Percentiles rank a stretch among this genome's conserved stretches.
Evolutionary conservation across 1,284 basidiomycete species (phyloP).

Genomic region (Cutaneotrichosporon sp.): DNA sequence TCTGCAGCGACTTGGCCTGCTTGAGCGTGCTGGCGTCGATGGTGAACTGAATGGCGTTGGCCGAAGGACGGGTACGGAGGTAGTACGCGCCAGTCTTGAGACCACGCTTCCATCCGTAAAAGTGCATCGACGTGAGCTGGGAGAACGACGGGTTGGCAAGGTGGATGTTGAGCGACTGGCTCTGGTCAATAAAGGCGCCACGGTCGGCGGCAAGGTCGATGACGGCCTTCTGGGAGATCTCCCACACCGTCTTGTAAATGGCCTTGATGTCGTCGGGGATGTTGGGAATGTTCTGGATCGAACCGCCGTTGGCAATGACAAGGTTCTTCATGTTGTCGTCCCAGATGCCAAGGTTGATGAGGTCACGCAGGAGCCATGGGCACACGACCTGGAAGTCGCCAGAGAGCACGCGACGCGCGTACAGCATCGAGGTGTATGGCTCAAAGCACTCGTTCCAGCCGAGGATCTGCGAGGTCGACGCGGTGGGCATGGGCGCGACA

Average conservation of each 20-base stretch:
- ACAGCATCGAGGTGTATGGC: conserved; percentile 75
- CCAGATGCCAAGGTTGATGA: conserved; percentile 94
- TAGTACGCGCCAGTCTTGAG: conserved; percentile 97
- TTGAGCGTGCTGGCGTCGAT: conserved; percentile 78
- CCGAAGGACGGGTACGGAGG: conserved; percentile 87
- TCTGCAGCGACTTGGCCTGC: conserved; percentile 21
- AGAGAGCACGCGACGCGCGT: conserved; percentile 97
- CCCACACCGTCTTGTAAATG: conserved; percentile 67
- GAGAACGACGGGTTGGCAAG: conserved; percentile 84
- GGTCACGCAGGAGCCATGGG: conserved; percentile 94
- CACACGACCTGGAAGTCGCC: conserved; percentile 99
- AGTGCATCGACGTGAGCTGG: conserved; percentile 98
- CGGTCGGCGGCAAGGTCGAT: conserved; percentile 97
- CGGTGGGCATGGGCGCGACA: conserved; percentile 96
- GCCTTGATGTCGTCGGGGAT: conserved; percentile 84
- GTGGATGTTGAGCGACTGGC: conserved; percentile 81
- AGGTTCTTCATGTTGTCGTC: conserved; percentile 99
- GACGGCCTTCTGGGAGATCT: conserved; percentile 97
- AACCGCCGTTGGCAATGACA: conserved; percentile 96
- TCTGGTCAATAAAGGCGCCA: conserved; percentile 97
- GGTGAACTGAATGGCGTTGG: conserved; percentile 97
- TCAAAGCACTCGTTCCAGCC: conserved; percentile 89
- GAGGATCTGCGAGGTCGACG: conserved; percentile 96
- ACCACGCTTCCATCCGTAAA: conserved; percentile 99
- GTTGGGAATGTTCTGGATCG: conserved; percentile 79